Base-by-base conservation (phyloP, 139 green algal genomes). In the Protoeuglena noctilucae region DNA sequence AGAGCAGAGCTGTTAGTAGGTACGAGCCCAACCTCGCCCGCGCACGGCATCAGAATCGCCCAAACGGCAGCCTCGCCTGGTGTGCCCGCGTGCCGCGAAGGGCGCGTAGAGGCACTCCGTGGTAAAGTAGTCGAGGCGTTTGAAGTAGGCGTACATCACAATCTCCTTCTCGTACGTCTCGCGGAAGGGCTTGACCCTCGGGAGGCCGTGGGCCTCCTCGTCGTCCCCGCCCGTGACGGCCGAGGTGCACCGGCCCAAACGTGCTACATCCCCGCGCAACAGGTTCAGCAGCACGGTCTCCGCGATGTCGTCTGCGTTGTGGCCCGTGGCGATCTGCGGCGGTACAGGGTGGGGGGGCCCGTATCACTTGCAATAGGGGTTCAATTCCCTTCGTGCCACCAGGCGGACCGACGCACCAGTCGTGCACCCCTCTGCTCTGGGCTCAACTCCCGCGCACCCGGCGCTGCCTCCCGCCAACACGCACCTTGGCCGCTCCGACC, bases 101-200 rank as follows among this genome's bases (percentile, higher is more conserved):
- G 89, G 89, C 3, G 90, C 77, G 67, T 97, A 97, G 1, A 93
- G 71, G 69, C 89, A 97, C 60, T 97, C 89, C 3, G 84, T 93
- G 40, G 71, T 86, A 61, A 97, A 97, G 74, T 97, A 97, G 64
- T 97, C 86, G 1, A 97, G 79, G 39, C 70, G 81, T 60, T 97
- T 96, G 76, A 94, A 96, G 80, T 96, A 92, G 4, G 89, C 89
- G 61, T 97, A 97, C 85, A 98, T 93, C 12, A 97, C 89, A 64
- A 97, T 98, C 66, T 97, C 89, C 79, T 98, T 96, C 61, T 96
- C 85, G 55, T 95, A 96, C 0, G 77, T 83, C 57, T 76, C 93
- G 66, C 94, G 94, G 73, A 97, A 95, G 3, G 89, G 89, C 71
- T 97, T 97, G 23, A 92, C 81, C 2, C 89, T 69, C 5, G 89